Percentiles rank a stretch among this genome's conserved stretches.
Evolutionary conservation across 1,139 yeast species (phyloP).

Genomic region (Taphrina communis): DNA sequence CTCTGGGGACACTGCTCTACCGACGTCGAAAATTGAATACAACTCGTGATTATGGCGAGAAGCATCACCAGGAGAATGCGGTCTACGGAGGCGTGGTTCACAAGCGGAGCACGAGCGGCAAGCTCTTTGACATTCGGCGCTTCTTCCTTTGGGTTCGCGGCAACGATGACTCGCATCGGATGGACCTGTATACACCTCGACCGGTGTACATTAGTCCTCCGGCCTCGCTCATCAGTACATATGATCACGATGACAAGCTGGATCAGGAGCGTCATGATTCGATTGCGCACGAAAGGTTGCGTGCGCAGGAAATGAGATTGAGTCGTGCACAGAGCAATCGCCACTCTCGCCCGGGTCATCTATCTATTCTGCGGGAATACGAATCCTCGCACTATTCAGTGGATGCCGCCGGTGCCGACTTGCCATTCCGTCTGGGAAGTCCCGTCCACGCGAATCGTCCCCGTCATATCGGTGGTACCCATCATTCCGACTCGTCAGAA

Average conservation of each 20-base stretch:
- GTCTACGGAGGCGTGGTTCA: neutral
- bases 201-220: constrained; percentile 4
- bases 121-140: constrained; percentile 8
- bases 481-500: too few species aligned
- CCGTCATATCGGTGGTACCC: too few species aligned
- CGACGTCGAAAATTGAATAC: neutral
- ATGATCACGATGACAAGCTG: neutral
- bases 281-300: constrained; percentile 1
- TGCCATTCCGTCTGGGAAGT: constrained; percentile 25
- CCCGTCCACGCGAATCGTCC: neutral
- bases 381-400: constrained; percentile 9
- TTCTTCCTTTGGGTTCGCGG: neutral
- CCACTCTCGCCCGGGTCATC: neutral
- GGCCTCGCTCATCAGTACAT: neutral
- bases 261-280: neutral
- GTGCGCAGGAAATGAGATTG: constrained; percentile 4
- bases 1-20: constrained; percentile 1
- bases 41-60: neutral
- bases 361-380: neutral
- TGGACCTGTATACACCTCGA: neutral
- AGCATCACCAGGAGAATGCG: neutral
- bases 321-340: neutral
- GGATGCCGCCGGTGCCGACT: neutral
- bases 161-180: neutral
- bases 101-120: constrained; percentile 3